Evolutionary conservation across 2,329 filamentous ascomycete genomes (phyloP).

Genomic region (Sphaerostilbella broomeana): DNA sequence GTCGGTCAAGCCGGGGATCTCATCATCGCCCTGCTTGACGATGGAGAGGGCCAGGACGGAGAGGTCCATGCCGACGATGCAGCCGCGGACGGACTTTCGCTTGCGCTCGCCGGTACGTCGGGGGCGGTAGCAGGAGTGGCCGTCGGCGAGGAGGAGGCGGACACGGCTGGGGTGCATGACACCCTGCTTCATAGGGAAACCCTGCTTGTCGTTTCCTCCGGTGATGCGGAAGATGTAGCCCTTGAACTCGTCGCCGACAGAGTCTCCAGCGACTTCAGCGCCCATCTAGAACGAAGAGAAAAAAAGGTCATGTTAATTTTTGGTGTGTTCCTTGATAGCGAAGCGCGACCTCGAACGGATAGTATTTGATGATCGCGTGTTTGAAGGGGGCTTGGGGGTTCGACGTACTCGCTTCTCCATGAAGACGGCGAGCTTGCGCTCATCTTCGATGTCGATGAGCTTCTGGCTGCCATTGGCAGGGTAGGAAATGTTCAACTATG

Average conservation of each 20-base stretch:
- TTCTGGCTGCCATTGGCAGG: slow-evolving; percentile 99
- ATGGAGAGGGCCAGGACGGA: slow-evolving; percentile 90
- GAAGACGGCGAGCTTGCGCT: slow-evolving; percentile 98
- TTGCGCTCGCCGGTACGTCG: slow-evolving; percentile 98
- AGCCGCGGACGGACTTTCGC: slow-evolving; percentile 97
- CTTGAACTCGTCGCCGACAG: slow-evolving; percentile 98
- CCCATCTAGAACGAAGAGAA: slow-evolving; percentile 57
- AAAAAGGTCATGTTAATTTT: not conserved
- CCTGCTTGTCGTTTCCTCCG: slow-evolving; percentile 99
- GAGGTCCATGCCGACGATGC: slow-evolving; percentile 95
- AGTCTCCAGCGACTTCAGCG: slow-evolving; percentile 86
- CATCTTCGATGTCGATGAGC: slow-evolving; percentile 98
- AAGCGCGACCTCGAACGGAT: not conserved
- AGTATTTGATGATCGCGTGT: slow-evolving; percentile 3
- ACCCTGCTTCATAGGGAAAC: slow-evolving; percentile 99
- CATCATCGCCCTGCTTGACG: slow-evolving; percentile 94
- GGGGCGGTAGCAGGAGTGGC: slow-evolving; percentile 99
- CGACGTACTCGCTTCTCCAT: slow-evolving; percentile 87
- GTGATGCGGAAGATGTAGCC: slow-evolving; percentile 99
- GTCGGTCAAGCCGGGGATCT: slow-evolving; percentile 95
- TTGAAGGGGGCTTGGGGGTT: slow-evolving; percentile 14
- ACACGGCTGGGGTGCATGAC: slow-evolving; percentile 98
- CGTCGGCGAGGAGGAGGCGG: slow-evolving; percentile 87
- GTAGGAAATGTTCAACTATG: slow-evolving; percentile 64
- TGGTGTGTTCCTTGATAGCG: not conserved